A percentile compares a stretch with the other conserved stretches of the same genome.
Conservation (phyloP, 805 yeast species). For the Candida pini region DNA sequence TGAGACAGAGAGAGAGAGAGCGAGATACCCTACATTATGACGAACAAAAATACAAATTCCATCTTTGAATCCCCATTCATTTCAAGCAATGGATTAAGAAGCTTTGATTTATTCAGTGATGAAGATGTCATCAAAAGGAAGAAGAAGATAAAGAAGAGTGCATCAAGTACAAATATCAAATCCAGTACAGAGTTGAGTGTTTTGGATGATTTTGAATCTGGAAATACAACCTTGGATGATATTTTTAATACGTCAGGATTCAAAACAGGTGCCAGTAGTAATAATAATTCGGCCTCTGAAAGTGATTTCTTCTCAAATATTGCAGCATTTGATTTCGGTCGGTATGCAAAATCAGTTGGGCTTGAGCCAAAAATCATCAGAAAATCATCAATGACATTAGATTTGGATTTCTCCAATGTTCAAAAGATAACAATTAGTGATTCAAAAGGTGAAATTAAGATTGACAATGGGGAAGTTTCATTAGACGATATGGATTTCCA, state of each 20-base stretch:
- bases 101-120: constrained; percentile 3
- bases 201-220: constrained; percentile 26
- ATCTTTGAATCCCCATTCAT: constrained; percentile 19
- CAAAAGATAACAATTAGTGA: constrained; percentile 17
- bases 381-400: constrained; percentile 11
- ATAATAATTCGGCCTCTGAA: constrained; percentile 2
- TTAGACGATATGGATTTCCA: constrained; percentile 33
- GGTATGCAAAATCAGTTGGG: no score
- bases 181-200: constrained; percentile 10
- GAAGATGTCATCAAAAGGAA: constrained; percentile 2
- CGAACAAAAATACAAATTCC: no score
- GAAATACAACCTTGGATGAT: constrained; percentile 20
- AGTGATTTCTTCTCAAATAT: not conserved
- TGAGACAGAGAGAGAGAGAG: no score
- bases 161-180: not conserved
- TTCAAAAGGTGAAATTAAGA: constrained; percentile 4
- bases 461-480: constrained; percentile 14
- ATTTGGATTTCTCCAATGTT: constrained; percentile 21
- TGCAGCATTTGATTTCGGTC: constrained; percentile 23
- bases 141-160: constrained; percentile 2
- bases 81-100: not conserved
- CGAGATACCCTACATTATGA: no score
- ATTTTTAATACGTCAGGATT: constrained; percentile 3
- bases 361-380: no score
- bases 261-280: constrained; percentile 1